Evolutionary conservation across 31 red algal genomes (phyloP), one percentile per base, ranked within the genome.

Genomic region (Bonnemaisonia californica): DNA sequence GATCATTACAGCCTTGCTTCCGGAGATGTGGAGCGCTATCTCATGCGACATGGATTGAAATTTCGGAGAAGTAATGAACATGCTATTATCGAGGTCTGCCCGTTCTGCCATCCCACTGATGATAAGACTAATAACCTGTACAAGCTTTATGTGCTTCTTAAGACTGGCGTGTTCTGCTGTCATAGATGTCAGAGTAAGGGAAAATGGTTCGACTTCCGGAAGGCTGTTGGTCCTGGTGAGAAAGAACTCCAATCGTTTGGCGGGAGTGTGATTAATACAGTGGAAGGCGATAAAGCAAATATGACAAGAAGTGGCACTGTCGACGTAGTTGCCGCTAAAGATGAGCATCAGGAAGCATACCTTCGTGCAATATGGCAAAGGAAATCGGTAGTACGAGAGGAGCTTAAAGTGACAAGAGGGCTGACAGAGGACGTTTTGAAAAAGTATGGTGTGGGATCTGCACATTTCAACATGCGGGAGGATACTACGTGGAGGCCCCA

Each of bases 171-270:
- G 62, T 98, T 80, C 54, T 71, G 78, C 29, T 98, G 95, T 69
- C 87, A 91, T 75, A 79, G 95, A 31, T 98, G 95, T 56, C 69
- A 80, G 0, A 76, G 64, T 26, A 85, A 80, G 34, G 95, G 95
- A 18, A 77, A 54, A 40, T 93, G 94, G 94, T 83, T 83, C n/a
- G 81, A 83, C 30, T 79, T 95, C 23, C 64, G 87, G 27, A 64
- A 56, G 1, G 39, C 56, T 22, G 26, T 95, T 35, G 75, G 65
- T 4, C 69, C 45, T 51, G 78, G 71, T 9, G 76, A 91, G 33
- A 9, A 47, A 3, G 42, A 75, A 39, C 34, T 32, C 3, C 61
- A 66, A 16, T 11, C 33, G 7, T 35, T 40, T 16, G 16, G 16
- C 16, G 37, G 16, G 7, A 35, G 31, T 37, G 16, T 40, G 7